Base-by-base conservation (phyloP, 768 basidiomycete species). In the Trametes elegans region DNA sequence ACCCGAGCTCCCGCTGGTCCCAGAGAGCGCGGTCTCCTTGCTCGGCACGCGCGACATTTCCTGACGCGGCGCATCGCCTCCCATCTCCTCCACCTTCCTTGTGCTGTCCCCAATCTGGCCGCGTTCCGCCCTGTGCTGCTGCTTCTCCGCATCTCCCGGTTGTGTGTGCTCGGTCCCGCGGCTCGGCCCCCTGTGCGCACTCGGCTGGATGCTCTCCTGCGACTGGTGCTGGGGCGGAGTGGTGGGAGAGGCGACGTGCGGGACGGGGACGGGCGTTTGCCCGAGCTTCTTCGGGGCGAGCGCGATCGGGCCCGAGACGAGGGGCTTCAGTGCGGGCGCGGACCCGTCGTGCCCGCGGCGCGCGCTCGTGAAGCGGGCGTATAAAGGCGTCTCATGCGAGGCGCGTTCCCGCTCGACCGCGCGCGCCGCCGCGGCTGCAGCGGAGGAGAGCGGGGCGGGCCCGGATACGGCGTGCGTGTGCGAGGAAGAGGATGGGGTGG, bases 281-380 rank as follows among this genome's bases (percentile, higher is more conserved):
- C 23, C 56, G 28, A 32, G 36, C 45, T 47, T 46, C 35, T 18
- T 40, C 45, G 53, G 48, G 19, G 24, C 65, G 27, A 65, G 64
- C 32, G 62, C 59, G 54, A 66, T 59, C 19, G 66, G 67, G 28
- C 64, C 62, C 36, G 66, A 68, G 9, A 68, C 65, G 7, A 61
- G 44, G 8, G 57, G 57, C 57, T 46, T 55, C 18, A 42, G 40
- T 31, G 39, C 11, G 9, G 35, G 47, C 35, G 43, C 45, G 31
- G 34, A 41, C 16, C 44, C 27, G 16, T 51, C 60, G 24, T 28
- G 44, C 7, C 19, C 62, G 26, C 49, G 14, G 27, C 55, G 55
- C 21, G 35, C 16, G 56, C 40, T 58, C 29, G 68, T 60, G 36
- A 67, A 69, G 18, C 66, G 66, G 9, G 66, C 64, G 34, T 68